phyloP scores from a whole-genome alignment of 176 grass and related monocot genomes.

The Paspalum vaginatum region DNA sequence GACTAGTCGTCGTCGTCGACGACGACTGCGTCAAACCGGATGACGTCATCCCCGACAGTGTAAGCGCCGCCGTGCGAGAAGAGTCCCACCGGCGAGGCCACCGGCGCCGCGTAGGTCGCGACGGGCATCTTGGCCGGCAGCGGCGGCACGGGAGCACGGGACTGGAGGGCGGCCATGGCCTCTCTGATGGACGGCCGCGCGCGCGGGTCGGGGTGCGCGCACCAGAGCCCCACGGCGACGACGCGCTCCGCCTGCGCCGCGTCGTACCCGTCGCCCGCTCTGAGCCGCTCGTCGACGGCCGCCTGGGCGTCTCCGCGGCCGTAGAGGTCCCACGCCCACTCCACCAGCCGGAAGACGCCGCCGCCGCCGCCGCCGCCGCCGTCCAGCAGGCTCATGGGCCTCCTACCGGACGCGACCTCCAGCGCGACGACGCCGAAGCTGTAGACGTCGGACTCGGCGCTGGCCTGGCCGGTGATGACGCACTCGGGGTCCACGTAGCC shows the following conservation, averaged over 20 bases:
- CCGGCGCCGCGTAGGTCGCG: constrained; percentile 38
- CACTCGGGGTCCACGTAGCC: constrained; percentile 40
- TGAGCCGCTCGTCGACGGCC: constrained; percentile 44
- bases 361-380: neutral
- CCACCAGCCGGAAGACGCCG: constrained; percentile 23
- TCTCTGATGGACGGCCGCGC: constrained; percentile 53
- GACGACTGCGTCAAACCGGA: constrained; percentile 3
- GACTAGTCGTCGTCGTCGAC: neutral
- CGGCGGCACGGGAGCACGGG: constrained; percentile 25
- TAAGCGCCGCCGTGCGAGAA: neutral
- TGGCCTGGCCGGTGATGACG: constrained; percentile 2
- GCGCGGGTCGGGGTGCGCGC: neutral
- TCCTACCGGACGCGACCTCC: constrained; percentile 43
- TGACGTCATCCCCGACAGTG: neutral
- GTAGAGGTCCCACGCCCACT: constrained; percentile 59
- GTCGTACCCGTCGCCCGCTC: constrained; percentile 2
- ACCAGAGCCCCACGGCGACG: constrained; percentile 52
- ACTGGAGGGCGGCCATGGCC: constrained; percentile 41
- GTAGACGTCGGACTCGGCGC: constrained; percentile 11
- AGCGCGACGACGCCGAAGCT: constrained; percentile 32
- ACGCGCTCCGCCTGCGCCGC: constrained; percentile 34
- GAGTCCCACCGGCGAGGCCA: neutral
- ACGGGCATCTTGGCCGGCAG: constrained; percentile 64
- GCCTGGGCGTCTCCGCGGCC: constrained; percentile 31
- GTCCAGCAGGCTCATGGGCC: constrained; percentile 7